Percentiles rank a stretch among this genome's conserved stretches.
Evolutionary conservation across 305 asterid genomes (phyloP).

Genomic region (Fraxinus ornus): DNA sequence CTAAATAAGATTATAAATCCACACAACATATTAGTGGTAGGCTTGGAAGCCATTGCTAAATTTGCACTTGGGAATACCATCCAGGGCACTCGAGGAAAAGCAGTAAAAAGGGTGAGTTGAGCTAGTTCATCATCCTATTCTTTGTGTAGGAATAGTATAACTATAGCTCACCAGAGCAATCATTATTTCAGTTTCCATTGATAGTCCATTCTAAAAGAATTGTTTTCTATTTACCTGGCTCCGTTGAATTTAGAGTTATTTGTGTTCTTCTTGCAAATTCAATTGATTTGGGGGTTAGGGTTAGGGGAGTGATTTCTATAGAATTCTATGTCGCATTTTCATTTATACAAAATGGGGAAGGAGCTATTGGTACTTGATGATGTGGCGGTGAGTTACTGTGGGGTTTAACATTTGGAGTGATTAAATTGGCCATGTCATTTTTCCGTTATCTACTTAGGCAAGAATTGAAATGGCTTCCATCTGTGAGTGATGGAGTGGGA

Average conservation of each 20-base stretch:
- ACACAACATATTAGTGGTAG: conserved; percentile 56
- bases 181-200: conserved; percentile 13
- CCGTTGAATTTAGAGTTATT: neutral
- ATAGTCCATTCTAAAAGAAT: neutral
- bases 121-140: conserved; percentile 35
- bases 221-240: neutral
- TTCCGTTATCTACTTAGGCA: too few species aligned
- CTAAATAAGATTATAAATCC: conserved; percentile 60
- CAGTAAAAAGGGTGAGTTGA: conserved; percentile 33
- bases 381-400: too few species aligned
- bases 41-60: conserved; percentile 48
- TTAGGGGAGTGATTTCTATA: too few species aligned
- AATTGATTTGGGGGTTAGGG: too few species aligned
- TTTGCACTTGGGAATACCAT: conserved; percentile 50
- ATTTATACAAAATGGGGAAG: too few species aligned
- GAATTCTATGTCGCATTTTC: too few species aligned
- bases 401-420: too few species aligned
- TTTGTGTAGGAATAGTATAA: conserved; percentile 33
- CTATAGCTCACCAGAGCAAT: conserved; percentile 40
- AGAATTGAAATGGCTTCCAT: too few species aligned
- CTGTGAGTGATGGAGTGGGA: too few species aligned
- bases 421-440: too few species aligned
- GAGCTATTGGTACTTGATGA: too few species aligned
- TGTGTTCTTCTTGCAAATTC: too few species aligned
- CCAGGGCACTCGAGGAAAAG: conserved; percentile 38